Percentiles rank a stretch among this genome's conserved stretches.
phyloP scores from a whole-genome alignment of 352 stramenopile species.

The Lagenidium sp. region DNA sequence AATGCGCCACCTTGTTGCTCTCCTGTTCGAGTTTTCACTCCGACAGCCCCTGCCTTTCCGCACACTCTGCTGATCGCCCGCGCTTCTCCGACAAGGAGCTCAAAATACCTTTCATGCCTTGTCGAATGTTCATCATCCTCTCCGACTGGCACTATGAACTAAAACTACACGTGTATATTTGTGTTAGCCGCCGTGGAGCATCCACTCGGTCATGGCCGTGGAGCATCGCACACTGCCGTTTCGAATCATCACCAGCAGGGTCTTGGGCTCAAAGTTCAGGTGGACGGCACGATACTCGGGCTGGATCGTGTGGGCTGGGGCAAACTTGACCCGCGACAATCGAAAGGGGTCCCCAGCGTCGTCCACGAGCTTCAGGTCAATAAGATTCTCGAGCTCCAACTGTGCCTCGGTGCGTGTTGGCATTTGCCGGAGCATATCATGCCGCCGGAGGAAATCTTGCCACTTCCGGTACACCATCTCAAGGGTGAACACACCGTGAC shows the following conservation, averaged over 20 bases:
- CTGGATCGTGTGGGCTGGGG: constrained; percentile 32
- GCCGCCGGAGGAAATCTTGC: constrained; percentile 71
- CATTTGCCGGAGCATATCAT: constrained; percentile 52
- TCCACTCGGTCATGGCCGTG: constrained; percentile 67
- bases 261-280: constrained; percentile 60
- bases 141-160: too few relatives aligned
- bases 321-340: constrained; percentile 42
- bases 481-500: constrained; percentile 58
- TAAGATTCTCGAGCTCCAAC: constrained; percentile 63
- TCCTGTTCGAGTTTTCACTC: too few relatives aligned
- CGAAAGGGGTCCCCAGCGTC: constrained; percentile 67
- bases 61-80: too few relatives aligned
- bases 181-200: constrained; percentile 38
- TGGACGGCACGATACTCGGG: constrained; percentile 71
- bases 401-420: constrained; percentile 64
- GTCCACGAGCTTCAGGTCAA: constrained; percentile 61
- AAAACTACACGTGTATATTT: too few relatives aligned
- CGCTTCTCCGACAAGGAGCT: too few relatives aligned
- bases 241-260: constrained; percentile 63
- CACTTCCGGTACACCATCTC: constrained; percentile 81
- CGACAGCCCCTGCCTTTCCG: too few relatives aligned
- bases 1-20: too few relatives aligned
- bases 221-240: constrained; percentile 69
- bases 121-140: too few relatives aligned
- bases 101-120: too few relatives aligned